A percentile compares a stretch with the other conserved stretches of the same genome.
Conservation (phyloP, 2,329 filamentous ascomycete genomes). For the Trematosphaeria pertusa region DNA sequence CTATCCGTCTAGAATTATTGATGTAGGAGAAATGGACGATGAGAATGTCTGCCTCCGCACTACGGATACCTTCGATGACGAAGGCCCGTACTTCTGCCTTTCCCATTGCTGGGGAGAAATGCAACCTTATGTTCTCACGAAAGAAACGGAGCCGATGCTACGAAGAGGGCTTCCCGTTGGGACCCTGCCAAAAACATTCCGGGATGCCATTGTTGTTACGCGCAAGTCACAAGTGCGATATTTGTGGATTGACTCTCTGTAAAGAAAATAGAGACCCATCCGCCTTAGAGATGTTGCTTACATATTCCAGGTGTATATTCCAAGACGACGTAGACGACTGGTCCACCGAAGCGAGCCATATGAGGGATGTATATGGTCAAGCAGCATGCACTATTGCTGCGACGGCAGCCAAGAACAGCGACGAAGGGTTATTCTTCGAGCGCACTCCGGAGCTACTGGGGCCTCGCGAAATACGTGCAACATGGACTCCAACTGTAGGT, state of each 20-base stretch:
- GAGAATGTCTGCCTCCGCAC: neutral
- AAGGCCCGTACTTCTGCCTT: neutral
- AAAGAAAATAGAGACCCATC: too few relatives aligned
- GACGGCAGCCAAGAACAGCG: slow-evolving; percentile 3
- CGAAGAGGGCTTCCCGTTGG: neutral
- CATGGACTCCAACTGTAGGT: neutral
- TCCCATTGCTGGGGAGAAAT: slow-evolving; percentile 1
- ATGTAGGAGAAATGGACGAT: neutral
- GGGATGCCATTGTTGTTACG: neutral
- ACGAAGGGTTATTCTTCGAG: slow-evolving; percentile 6
- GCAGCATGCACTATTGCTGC: slow-evolving; percentile 18
- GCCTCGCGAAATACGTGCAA: neutral
- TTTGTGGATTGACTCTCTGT: slow-evolving; percentile 2
- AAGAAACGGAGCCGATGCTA: neutral
- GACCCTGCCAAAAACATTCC: neutral
- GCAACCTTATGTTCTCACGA: neutral
- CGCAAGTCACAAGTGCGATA: neutral
- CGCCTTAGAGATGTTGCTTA: too few relatives aligned
- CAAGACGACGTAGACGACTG: slow-evolving; percentile 20
- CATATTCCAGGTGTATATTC: slow-evolving; percentile 22
- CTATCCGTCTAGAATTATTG: slow-evolving; percentile 1
- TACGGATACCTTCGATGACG: neutral
- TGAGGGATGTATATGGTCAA: slow-evolving; percentile 16
- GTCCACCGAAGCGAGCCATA: slow-evolving; percentile 8
- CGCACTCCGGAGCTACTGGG: slow-evolving; percentile 1